Conservation (phyloP, 169 alveolate genomes). For the Babesia sp. region DNA sequence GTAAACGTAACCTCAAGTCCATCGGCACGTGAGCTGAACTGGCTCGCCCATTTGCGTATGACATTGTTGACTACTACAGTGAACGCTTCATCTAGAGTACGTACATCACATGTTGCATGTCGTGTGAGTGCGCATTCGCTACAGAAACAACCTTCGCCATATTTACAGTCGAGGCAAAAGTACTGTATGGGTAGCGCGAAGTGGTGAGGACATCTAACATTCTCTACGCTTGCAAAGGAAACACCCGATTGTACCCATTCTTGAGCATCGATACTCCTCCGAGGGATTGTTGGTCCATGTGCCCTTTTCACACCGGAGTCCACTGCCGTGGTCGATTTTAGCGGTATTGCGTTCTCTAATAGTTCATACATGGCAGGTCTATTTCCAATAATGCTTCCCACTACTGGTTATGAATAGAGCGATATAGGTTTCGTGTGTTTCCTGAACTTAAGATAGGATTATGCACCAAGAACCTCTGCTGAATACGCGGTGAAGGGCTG, state of each 20-base stretch:
- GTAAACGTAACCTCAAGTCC: slow-evolving; percentile 67
- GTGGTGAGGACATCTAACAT: slow-evolving; percentile 76
- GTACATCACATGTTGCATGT: slow-evolving; percentile 69
- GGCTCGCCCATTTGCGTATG: slow-evolving; percentile 73
- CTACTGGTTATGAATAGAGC: too few species aligned
- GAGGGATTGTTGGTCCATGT: neutral
- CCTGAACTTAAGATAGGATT: too few species aligned
- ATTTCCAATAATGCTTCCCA: too few species aligned
- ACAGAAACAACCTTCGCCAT: slow-evolving; percentile 69
- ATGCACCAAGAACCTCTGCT: too few species aligned
- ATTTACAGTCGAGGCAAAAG: slow-evolving; percentile 73
- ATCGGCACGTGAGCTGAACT: slow-evolving; percentile 61
- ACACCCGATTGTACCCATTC: slow-evolving; percentile 37
- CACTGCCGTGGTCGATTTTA: slow-evolving; percentile 4
- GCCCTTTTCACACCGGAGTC: neutral
- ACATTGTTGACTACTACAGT: slow-evolving; percentile 65
- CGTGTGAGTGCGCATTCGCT: slow-evolving; percentile 77
- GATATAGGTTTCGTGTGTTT: too few species aligned
- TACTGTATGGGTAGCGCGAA: slow-evolving; percentile 78
- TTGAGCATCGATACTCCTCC: slow-evolving; percentile 8
- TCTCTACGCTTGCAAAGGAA: slow-evolving; percentile 67
- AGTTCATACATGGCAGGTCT: slow-evolving; percentile 6
- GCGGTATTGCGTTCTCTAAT: slow-evolving; percentile 20
- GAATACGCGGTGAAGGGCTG: too few species aligned
- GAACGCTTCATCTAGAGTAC: slow-evolving; percentile 73